Conservation (phyloP, 176 grass and related monocot species). For the Olyra latifolia region DNA sequence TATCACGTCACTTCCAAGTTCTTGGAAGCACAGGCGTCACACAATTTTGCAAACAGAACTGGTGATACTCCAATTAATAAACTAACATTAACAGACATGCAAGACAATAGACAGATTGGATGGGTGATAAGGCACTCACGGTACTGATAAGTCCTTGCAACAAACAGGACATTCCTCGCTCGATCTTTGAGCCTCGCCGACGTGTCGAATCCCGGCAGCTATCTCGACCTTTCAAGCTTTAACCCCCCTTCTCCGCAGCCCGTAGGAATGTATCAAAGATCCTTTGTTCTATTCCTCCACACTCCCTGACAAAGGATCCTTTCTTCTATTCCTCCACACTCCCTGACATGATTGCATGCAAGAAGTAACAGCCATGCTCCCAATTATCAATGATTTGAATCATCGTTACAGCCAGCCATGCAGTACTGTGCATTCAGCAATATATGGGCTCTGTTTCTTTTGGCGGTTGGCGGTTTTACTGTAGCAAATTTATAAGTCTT, state of each 20-base stretch:
- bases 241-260: conserved; percentile 6
- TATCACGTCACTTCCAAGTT: not conserved
- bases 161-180: conserved; percentile 34
- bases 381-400: conserved; percentile 30
- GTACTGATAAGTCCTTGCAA: conserved; percentile 15
- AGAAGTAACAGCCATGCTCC: not conserved
- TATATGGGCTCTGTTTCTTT: no score
- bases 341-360: conserved; percentile 25
- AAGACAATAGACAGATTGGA: conserved; percentile 28
- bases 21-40: not conserved
- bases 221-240: conserved; percentile 5
- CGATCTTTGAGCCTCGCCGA: not conserved
- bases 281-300: conserved; percentile 21
- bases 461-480: no score
- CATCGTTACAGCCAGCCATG: not conserved
- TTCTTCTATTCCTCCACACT: conserved; percentile 8
- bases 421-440: not conserved
- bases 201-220: conserved; percentile 11
- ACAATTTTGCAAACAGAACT: not conserved
- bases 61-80: conserved; percentile 5
- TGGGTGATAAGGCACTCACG: not conserved
- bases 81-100: conserved; percentile 22
- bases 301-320: conserved; percentile 7
- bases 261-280: not conserved
- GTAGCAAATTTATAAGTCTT: no score